Evolutionary conservation across 164 flowering plant species (phyloP).

Genomic region (Taxillus chinensis): DNA sequence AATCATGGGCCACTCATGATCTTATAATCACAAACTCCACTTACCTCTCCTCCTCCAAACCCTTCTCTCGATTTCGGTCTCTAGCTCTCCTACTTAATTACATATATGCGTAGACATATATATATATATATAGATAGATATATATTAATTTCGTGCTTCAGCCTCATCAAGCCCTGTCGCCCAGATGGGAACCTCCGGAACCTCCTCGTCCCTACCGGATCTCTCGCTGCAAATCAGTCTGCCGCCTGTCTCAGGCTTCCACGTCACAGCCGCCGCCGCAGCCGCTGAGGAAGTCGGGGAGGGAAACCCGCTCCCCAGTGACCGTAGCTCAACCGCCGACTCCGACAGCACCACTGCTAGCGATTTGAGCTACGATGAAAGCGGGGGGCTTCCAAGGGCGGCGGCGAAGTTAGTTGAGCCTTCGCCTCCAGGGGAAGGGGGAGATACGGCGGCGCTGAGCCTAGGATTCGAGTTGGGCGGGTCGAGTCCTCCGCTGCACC

Average conservation of each 20-base stretch:
- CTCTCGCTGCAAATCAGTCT: conserved; percentile 82
- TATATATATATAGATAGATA: no score
- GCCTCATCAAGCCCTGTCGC: conserved; percentile 3
- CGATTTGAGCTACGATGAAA: conserved; percentile 59
- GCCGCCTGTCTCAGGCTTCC: conserved; percentile 26
- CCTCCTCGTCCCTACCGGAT: conserved; percentile 40
- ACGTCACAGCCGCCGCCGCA: conserved; percentile 15
- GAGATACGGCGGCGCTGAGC: conserved; percentile 20
- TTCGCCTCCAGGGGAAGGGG: conserved; percentile 12
- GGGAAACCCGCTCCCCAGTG: conserved; percentile 15
- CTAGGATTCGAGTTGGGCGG: conserved; percentile 40
- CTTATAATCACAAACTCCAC: conserved; percentile 32
- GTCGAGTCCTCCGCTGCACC: conserved; percentile 1
- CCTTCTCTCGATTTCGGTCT: conserved; percentile 2
- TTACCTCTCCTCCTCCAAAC: conserved; percentile 2
- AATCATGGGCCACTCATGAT: conserved; percentile 88
- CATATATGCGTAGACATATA: no score
- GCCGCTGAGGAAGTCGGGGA: conserved; percentile 14
- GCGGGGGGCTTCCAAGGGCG: conserved; percentile 16
- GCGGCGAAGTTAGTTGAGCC: conserved; percentile 6
- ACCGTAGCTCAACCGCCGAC: conserved; percentile 37
- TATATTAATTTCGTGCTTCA: no score
- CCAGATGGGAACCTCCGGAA: conserved; percentile 15
- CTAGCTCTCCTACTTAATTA: neutral
- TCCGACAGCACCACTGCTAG: conserved; percentile 53